phyloP scores from a whole-genome alignment of 441 rosid species.

The Gossypium aridum region DNA sequence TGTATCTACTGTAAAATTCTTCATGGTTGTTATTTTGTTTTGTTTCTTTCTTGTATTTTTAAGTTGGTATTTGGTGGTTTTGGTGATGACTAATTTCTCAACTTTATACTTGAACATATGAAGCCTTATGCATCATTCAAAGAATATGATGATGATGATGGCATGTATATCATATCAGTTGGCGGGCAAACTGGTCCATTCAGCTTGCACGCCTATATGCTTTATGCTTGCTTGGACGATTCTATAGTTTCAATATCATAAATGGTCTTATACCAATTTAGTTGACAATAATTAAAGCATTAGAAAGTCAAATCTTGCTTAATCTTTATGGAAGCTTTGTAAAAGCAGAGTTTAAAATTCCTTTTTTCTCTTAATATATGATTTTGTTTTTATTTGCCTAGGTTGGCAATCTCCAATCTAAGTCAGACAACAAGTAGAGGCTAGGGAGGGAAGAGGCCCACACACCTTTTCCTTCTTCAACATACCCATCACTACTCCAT shows the following conservation, averaged over 20 bases:
- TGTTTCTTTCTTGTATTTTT: neutral
- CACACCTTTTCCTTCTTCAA: slow-evolving; percentile 13
- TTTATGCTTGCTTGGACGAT: slow-evolving; percentile 8
- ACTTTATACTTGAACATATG: neutral
- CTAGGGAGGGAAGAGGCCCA: slow-evolving; percentile 8
- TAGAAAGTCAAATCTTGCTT: slow-evolving; percentile 22
- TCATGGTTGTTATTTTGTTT: neutral
- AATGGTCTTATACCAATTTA: slow-evolving; percentile 32
- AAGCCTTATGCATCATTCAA: neutral
- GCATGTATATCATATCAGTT: neutral
- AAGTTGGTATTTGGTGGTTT: neutral
- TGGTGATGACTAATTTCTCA: neutral
- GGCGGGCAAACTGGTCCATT: slow-evolving; percentile 16
- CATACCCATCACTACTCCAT: slow-evolving; percentile 20
- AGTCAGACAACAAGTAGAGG: slow-evolving; percentile 1
- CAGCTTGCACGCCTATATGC: slow-evolving; percentile 13
- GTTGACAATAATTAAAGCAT: slow-evolving; percentile 22
- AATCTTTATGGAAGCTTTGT: slow-evolving; percentile 11
- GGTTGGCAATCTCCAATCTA: neutral
- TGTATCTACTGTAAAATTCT: neutral
- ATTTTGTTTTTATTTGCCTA: neutral
- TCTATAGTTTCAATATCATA: slow-evolving; percentile 9
- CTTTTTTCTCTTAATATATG: neutral
- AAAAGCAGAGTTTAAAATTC: neutral
- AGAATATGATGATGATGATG: neutral